Evolutionary conservation across 805 yeast genomes (phyloP), one percentile per base, ranked within the genome.

Genomic region (Schwanniomyces occidentalis): DNA sequence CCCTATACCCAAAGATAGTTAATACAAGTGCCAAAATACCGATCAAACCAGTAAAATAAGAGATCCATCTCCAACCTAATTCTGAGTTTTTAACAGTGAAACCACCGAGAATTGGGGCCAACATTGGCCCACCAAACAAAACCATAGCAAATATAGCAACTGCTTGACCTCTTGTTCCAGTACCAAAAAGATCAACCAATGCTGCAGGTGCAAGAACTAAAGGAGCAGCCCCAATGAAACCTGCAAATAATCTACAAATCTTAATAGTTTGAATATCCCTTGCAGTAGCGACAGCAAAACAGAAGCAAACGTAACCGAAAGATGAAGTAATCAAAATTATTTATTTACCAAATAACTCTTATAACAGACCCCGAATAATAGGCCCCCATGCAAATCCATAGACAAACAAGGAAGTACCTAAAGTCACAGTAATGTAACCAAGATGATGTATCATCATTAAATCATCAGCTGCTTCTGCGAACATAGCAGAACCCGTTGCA

Each of bases 351-450:
- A 71, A 81, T 23, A 82, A 51, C 56, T 85, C 95, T n/a, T 91
- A 82, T 23, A 85, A 56, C 4, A 95, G 96, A 16, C 81, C 95
- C 86, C 90, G 87, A 16, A 85, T 51, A 29, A 87, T 66, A 4
- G 96, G 96, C 10, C 96, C 95, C 0, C 85, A 73, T 1, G 95
- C 95, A 58, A 87, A 88, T 9, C 96, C 96, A 17, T 85, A 56
- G 13, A 88, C 95, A 48, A 12, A 80, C 75, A 88, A 22, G 85
- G 95, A 78, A 9, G 85, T 71, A 35, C 85, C 83, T 28, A 89
- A 65, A 14, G 83, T 73, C 5, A 82, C 80, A 8, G 79, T 88
- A 10, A 76, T 83, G 4, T 51, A 42, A 23, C 82, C 79, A 27
- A 88, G 77, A 37, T 73, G 75, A 52, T 58, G 89, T 27, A 69